Percentiles rank a stretch among this genome's conserved stretches.
Conservation (phyloP, 169 alveolate genomes). For the Plasmodium billcollinsi region DNA sequence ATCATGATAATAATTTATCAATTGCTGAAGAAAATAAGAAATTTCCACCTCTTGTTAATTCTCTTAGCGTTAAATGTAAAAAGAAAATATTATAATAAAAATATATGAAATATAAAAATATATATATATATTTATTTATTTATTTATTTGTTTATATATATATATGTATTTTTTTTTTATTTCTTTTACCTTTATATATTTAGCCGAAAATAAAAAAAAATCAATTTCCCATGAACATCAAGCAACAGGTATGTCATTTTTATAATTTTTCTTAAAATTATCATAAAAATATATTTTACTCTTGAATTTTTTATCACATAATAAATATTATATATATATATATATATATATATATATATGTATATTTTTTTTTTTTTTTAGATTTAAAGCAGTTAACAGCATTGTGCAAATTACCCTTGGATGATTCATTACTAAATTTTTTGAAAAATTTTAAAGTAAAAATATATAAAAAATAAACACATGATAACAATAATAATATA, state of each 20-base stretch:
- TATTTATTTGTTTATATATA: background rate
- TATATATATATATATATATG: background rate
- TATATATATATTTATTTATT: background rate
- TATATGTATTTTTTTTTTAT: background rate
- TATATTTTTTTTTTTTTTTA: constrained; percentile 1
- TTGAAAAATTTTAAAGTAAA: constrained; percentile 61
- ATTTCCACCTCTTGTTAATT: constrained; percentile 40
- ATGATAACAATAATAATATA: too few species aligned
- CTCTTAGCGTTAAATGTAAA: constrained; percentile 30
- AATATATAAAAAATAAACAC: too few species aligned
- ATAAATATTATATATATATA: background rate
- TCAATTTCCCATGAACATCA: constrained; percentile 28
- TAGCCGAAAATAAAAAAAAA: constrained; percentile 53
- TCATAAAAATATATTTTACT: background rate
- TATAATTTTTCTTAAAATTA: background rate
- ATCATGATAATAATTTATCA: background rate
- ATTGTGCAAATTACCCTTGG: constrained; percentile 63
- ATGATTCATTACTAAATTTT: constrained; percentile 57
- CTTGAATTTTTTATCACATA: background rate
- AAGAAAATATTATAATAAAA: background rate
- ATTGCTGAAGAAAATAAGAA: constrained; percentile 27
- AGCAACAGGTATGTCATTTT: constrained; percentile 30
- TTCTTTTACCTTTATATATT: background rate
- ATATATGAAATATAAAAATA: background rate
- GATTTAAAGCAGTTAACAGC: constrained; percentile 68